Conservation (phyloP, 805 yeast genomes). For the Ogataea glucozyma region DNA sequence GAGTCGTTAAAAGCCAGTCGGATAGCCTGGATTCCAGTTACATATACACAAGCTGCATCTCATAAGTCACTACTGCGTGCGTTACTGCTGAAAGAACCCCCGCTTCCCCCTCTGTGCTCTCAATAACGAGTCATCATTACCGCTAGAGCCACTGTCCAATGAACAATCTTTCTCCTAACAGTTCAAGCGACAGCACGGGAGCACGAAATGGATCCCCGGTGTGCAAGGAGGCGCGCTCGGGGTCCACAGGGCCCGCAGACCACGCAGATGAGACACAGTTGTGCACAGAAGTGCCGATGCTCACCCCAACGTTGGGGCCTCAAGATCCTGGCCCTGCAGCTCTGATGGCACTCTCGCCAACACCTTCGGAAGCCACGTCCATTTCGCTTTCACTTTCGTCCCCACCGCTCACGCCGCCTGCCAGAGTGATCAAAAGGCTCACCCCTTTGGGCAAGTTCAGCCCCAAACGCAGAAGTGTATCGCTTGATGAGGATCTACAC, state of each 20-base stretch:
- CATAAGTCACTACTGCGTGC: no score
- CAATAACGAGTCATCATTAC: constrained; percentile 2
- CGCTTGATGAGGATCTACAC: constrained; percentile 21
- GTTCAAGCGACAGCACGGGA: constrained; percentile 7
- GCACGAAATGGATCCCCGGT: no score
- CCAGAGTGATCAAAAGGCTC: constrained; percentile 22
- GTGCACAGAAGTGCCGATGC: constrained; percentile 7
- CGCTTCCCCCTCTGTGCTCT: background rate
- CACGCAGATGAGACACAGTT: background rate
- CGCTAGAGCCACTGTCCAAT: background rate
- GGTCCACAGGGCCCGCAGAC: background rate
- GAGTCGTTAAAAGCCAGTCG: no score
- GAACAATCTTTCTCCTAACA: constrained; percentile 8
- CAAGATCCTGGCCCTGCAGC: constrained; percentile 10
- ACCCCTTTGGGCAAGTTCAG: constrained; percentile 28
- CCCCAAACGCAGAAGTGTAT: constrained; percentile 18
- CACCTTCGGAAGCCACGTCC: constrained; percentile 13
- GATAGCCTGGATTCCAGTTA: no score
- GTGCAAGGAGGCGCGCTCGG: background rate
- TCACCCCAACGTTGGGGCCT: constrained; percentile 17
- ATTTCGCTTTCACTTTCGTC: constrained; percentile 17
- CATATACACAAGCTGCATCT: no score
- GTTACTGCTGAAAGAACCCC: background rate
- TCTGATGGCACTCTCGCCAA: constrained; percentile 1
- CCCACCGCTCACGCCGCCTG: constrained; percentile 30